Evolutionary conservation across 1,284 basidiomycete species (phyloP), one percentile per base, ranked within the genome.

Genomic region (Puccinia hordei): DNA sequence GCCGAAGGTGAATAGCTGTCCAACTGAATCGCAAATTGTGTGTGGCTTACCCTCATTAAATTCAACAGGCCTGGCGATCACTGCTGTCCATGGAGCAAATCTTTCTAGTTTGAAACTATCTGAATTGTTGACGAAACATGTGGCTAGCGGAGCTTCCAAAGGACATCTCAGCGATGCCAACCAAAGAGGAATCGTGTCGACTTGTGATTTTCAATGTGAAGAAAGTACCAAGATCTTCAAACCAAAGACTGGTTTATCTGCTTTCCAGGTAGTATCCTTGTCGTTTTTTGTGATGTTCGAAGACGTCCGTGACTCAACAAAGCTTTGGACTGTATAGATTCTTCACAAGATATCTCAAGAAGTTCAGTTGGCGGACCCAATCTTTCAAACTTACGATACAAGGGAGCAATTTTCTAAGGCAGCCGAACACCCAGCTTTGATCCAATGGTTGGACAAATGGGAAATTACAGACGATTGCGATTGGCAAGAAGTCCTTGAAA

Each of bases 401-500:
- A 57, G 44, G 30, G 69, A 51, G 33, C 51, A 61, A n/a, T 71
- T 79, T 53, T 55, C 35, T 33, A 72, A 72, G 44, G 51, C 24
- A 49, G 66, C 68, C 35, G 24, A 79, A 51, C 41, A 61, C 15
- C 57, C 65, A n/a, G 53, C 24, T 19, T 19, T 79, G 35, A n/a
- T 22, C 13, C 44, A 22, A 24, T 79, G 77, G 77, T 46, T 71
- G 19, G 46, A 72, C 13, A 33, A 79, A 27, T 79, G 77, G 77
- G 49, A 61, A 44, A 61, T 79, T 19, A 30, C 33, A n/a, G 55
- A 38, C n/a, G 49, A 72, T 33, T 44, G 35, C 17, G 66, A 79
- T 33, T 72, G 68, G 77, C 17, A 68, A 46, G 77, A 79, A 53
- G 72, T 79, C 13, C 22, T 51, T 35, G 66, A 71, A 41, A 72